phyloP scores from a whole-genome alignment of 2,329 filamentous ascomycete species.

The Chaetomium olivaceum region DNA sequence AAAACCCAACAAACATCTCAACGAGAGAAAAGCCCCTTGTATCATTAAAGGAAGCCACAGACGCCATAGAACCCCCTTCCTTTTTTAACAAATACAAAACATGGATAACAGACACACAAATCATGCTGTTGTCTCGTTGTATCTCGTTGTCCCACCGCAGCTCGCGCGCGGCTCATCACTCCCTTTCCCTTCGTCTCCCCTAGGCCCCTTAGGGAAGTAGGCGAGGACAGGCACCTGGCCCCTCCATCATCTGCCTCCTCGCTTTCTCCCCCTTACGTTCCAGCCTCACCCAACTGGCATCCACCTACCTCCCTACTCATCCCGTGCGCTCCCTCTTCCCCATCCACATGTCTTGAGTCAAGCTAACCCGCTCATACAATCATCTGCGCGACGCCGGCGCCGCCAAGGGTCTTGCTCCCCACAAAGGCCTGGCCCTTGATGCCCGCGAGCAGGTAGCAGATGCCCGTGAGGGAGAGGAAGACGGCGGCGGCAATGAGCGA shows the following conservation, averaged over 20 bases:
- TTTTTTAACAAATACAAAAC: constrained; percentile 18
- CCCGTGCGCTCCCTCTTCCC: not conserved
- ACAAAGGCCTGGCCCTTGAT: constrained; percentile 84
- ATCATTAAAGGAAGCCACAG: constrained; percentile 12
- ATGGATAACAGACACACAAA: constrained; percentile 1
- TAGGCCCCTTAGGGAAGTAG: too few relatives aligned
- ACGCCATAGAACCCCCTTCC: constrained; percentile 16
- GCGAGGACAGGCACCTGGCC: not conserved
- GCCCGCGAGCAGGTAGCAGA: constrained; percentile 79
- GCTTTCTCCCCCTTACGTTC: not conserved
- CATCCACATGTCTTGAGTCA: not conserved
- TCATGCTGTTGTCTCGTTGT: constrained; percentile 5
- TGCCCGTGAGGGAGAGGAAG: constrained; percentile 71
- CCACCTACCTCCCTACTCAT: not conserved
- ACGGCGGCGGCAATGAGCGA: constrained; percentile 85
- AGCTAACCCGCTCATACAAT: constrained; percentile 66
- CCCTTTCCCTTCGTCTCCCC: too few relatives aligned
- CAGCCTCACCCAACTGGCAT: not conserved
- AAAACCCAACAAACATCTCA: not conserved
- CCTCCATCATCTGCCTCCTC: not conserved
- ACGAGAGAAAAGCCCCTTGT: not conserved
- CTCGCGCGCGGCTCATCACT: not conserved
- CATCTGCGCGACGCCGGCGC: constrained; percentile 94
- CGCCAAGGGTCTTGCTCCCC: constrained; percentile 93
- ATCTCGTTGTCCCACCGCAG: not conserved